These are phyloP conservation scores for Purshia tridentata DNA, from an alignment of 306 rosid genomes.

Conservation along the genomic window DNA sequence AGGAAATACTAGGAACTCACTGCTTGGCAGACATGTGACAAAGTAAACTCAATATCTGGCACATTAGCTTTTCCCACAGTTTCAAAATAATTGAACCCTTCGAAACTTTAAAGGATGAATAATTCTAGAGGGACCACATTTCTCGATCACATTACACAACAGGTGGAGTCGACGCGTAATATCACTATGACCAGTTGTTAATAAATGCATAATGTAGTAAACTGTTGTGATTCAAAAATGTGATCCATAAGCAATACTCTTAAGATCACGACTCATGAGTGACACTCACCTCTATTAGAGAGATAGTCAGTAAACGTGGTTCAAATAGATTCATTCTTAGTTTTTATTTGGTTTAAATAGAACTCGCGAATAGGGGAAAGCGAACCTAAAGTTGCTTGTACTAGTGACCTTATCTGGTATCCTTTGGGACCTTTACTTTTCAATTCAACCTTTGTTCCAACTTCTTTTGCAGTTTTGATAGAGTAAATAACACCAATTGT, in stretches of 20 bases:
- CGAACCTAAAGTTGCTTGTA: slow-evolving; percentile 81
- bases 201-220: background rate
- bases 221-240: too few relatives aligned
- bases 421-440: slow-evolving; percentile 81
- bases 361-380: slow-evolving; percentile 1
- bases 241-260: too few relatives aligned
- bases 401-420: slow-evolving; percentile 82
- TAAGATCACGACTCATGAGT: too few relatives aligned
- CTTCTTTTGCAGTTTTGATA: slow-evolving; percentile 66
- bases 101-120: slow-evolving; percentile 21
- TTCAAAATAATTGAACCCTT: slow-evolving; percentile 66
- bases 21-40: slow-evolving; percentile 66
- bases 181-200: background rate
- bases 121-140: background rate
- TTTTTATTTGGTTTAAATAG: background rate
- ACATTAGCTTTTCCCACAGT: slow-evolving; percentile 68
- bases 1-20: slow-evolving; percentile 53
- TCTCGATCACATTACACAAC: background rate
- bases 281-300: too few relatives aligned
- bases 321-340: background rate
- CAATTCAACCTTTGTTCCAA: slow-evolving; percentile 56
- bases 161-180: background rate
- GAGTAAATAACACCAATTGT: slow-evolving; percentile 80
- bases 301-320: background rate
- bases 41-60: slow-evolving; percentile 67